Base-by-base conservation (phyloP, 371 early-diverging fungal species). In the Mycotypha africana region DNA sequence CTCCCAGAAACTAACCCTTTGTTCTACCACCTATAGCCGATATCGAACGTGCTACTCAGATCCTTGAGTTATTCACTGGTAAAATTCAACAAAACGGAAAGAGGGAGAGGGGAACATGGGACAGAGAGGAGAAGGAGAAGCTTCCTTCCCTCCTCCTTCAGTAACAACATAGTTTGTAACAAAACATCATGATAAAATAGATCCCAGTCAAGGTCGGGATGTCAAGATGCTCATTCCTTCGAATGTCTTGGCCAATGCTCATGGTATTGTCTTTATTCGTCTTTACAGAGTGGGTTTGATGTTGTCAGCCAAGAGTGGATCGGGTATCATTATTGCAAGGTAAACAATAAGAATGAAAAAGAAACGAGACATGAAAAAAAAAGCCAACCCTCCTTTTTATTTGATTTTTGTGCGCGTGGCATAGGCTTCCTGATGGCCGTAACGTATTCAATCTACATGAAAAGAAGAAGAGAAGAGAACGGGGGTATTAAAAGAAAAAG, bases 301-400 rank as follows among this genome's bases (percentile, higher is more conserved):
- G 49, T 19, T 70, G 15, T 62, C 64, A 6, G 60, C 56, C 15
- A 70, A 60, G 33, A 42, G 43, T 23, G 70, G 70, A 14, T 65
- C 58, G 3, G 70, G 70, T 15, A 51, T 70, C 21, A 65, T 70
- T 30, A 63, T 70, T 40, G 70, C 63, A 49, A 52, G 70, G 70
- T 63, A 54, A 49, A n/a, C n/a, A n/a, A n/a, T n/a, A n/a, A n/a
- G n/a, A n/a, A n/a, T n/a, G 20, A n/a, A n/a, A n/a, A n/a, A n/a
- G n/a, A n/a, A n/a, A n/a, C n/a, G n/a, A 20, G 28, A 37, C 2
- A 21, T n/a, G 26, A 38, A 28, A 14, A 28, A 4, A 38, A n/a
- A 21, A 15, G 12, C 23, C 21, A 39, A 19, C 37, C 8, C 20
- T 26, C 2, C 23, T 20, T 25, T 2, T 22, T 12, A 23, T 17